A percentile compares a stretch with the other conserved stretches of the same genome.
Evolutionary conservation across 352 stramenopile species (phyloP).

Genomic region (Pythium utonaiense): DNA sequence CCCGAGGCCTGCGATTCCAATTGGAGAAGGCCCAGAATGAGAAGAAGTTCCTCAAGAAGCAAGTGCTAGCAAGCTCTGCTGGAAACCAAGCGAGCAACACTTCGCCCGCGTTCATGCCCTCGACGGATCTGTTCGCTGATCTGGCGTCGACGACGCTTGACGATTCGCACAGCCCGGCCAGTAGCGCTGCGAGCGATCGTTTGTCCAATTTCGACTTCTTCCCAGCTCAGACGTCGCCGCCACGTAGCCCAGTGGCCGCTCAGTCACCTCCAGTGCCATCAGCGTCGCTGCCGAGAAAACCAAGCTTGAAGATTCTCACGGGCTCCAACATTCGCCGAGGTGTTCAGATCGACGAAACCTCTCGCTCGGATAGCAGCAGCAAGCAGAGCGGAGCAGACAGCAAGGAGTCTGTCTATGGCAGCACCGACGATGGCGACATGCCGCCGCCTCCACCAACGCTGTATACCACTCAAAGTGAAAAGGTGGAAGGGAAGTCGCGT

Average conservation of each 20-base stretch:
- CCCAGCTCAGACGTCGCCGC: slow-evolving; percentile 7
- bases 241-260: slow-evolving; percentile 23
- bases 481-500: slow-evolving; percentile 12
- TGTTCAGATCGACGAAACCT: background rate
- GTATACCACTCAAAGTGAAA: slow-evolving; percentile 5
- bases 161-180: slow-evolving; percentile 28
- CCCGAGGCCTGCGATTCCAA: slow-evolving; percentile 62
- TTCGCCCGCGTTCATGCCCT: slow-evolving; percentile 9
- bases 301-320: slow-evolving; percentile 12
- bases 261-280: slow-evolving; percentile 13
- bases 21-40: slow-evolving; percentile 72
- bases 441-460: slow-evolving; percentile 10
- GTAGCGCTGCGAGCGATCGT: slow-evolving; percentile 41
- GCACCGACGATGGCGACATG: slow-evolving; percentile 29
- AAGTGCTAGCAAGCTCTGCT: slow-evolving; percentile 28
- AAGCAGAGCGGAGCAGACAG: slow-evolving; percentile 7
- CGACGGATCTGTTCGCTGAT: slow-evolving; percentile 12
- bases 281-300: slow-evolving; percentile 3
- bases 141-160: background rate
- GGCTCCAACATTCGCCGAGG: background rate
- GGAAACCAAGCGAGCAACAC: background rate
- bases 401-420: slow-evolving; percentile 14
- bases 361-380: slow-evolving; percentile 3
- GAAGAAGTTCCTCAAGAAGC: slow-evolving; percentile 72
- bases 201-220: slow-evolving; percentile 67